Base-by-base conservation (phyloP, 2,329 filamentous ascomycete genomes). In the Acephala macrosclerotiorum region DNA sequence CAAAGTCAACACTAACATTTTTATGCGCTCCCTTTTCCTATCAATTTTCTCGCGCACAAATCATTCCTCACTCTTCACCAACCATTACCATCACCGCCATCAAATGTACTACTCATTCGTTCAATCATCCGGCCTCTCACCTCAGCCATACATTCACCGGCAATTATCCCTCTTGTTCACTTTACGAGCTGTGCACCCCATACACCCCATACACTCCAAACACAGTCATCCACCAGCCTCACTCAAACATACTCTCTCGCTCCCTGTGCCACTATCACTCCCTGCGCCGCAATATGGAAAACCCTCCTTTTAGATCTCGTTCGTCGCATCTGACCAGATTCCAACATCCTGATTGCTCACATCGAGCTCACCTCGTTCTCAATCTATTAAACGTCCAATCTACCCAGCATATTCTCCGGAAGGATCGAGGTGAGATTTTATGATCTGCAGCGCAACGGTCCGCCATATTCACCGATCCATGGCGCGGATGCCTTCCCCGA, bases 161-260 rank as follows among this genome's bases (percentile, higher is more conserved):
- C 26, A 53, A 12, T 53, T 3, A 26, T 25, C n/a, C 33, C 20
- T 25, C 18, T 36, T 14, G 20, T 58, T 12, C 7, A 38, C 14
- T 38, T 58, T 40, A 38, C 40, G 57, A 42, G 22, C 36, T 59
- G 57, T 45, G 57, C 25, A 29, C 49, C 25, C 56, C 6, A 25
- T 26, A n/a, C n/a, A n/a, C 45, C 36, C n/a, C 25, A 59, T 18
- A 55, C n/a, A 57, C 51, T 35, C 51, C 49, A 38, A 62, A 45
- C 35, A 62, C 33, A 47, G 36, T 47, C 26, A 55, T 35, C 12
- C 18, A 35, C 22, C 61, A 51, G 25, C 35, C 57, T 45, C 40
- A 47, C 49, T n/a, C 38, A n/a, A n/a, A n/a, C n/a, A n/a, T n/a
- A n/a, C n/a, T n/a, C n/a, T n/a, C n/a, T n/a, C n/a, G n/a, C n/a